Evolutionary conservation across 192 early-diverging fungal species (phyloP), one percentile per base, ranked within the genome.

Genomic region (Coemansia sp.): DNA sequence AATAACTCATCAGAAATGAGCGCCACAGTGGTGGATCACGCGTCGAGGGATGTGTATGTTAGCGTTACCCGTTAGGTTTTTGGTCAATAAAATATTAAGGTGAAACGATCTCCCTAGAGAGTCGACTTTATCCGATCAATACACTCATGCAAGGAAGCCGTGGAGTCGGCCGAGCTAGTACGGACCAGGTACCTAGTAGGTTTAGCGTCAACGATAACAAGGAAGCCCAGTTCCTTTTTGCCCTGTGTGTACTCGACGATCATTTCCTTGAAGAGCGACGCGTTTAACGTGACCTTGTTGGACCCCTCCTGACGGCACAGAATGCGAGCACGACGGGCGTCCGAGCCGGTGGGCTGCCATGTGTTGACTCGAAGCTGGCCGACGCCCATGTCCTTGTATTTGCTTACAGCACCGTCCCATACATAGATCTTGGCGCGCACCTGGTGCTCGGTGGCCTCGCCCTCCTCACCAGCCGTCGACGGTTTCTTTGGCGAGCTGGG

Each of bases 241-340:
- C 66, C 72, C 6, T 9, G 54, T 2, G 59, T 71, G 45, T 62
- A 44, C 34, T 72, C 74, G 41, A 74, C 42, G 9, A 53, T 57
- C 82, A 83, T 83, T 3, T 64, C 53, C 45, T 67, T 64, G 61
- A 83, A 83, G 61, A 80, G 58, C 33, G 76, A 64, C 33, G 64
- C 70, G 40, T 83, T 83, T 7, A 83, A 69, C 31, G 82, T 80
- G 28, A 83, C 59, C 62, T 61, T 75, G 36, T 76, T 70, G 3
- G 77, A 65, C 1, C 62, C 70, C 8, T 70, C 67, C 58, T 83
- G 82, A 37, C 82, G 76, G 65, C 82, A 83, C 50, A 83, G 50
- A 11, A 83, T 31, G 8, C 82, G 69, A 2, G 70, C 73, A 4
- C 65, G 56, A 42, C 50, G 66, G 31, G 42, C 47, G 19, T 65